Evolutionary conservation across 164 flowering plant species (phyloP).

Genomic region (Paratinospora sagittata): DNA sequence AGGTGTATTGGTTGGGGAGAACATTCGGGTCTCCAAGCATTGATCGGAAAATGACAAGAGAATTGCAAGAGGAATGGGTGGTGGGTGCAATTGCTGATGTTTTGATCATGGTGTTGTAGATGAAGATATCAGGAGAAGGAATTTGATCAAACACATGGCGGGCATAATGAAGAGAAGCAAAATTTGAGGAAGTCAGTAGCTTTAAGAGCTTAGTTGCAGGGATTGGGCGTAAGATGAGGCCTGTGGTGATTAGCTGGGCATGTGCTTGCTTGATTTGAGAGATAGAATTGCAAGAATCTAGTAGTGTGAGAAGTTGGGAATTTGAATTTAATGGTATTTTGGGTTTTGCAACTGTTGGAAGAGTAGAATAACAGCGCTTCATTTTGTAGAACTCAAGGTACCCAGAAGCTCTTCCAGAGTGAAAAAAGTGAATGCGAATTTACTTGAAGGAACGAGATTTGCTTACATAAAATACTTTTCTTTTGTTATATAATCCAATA

Average conservation of each 20-base stretch:
- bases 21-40: slow-evolving; percentile 17
- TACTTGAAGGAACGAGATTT: too few species aligned
- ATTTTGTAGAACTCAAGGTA: slow-evolving; percentile 1
- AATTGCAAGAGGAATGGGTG: slow-evolving; percentile 12
- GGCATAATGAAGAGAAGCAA: slow-evolving; percentile 26
- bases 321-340: slow-evolving; percentile 19
- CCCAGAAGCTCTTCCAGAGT: too few species aligned
- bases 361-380: slow-evolving; percentile 20
- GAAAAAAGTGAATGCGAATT: too few species aligned
- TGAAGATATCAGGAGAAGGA: slow-evolving; percentile 30
- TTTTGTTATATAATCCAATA: too few species aligned
- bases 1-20: slow-evolving; percentile 31
- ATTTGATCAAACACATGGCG: slow-evolving; percentile 30
- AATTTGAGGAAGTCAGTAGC: slow-evolving; percentile 7
- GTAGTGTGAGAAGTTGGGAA: slow-evolving; percentile 14
- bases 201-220: slow-evolving; percentile 27
- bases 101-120: slow-evolving; percentile 38
- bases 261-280: slow-evolving; percentile 32
- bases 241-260: slow-evolving; percentile 29
- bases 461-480: too few species aligned
- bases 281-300: slow-evolving; percentile 32
- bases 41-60: slow-evolving; percentile 24
- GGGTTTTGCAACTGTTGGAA: slow-evolving; percentile 10
- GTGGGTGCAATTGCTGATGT: slow-evolving; percentile 20
- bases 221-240: slow-evolving; percentile 21